phyloP scores from a whole-genome alignment of 1,284 basidiomycete species.

The Coniferiporia weirii region DNA sequence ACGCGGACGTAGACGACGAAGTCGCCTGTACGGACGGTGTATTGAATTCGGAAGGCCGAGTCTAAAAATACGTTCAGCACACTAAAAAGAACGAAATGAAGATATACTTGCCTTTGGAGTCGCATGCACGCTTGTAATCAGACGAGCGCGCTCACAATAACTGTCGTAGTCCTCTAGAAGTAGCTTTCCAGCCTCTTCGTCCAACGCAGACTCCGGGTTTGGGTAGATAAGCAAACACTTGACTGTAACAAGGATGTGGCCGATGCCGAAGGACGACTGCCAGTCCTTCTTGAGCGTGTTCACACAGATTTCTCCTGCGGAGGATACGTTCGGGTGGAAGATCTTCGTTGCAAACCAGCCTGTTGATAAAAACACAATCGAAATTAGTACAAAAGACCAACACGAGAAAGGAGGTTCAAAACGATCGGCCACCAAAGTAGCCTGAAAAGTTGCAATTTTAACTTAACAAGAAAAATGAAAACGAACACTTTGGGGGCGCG shows the following conservation, averaged over 20 bases:
- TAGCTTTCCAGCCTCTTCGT: slow-evolving; percentile 91
- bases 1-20: slow-evolving; percentile 18
- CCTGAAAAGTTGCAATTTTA: neutral
- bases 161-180: slow-evolving; percentile 84
- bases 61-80: slow-evolving; percentile 27
- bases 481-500: slow-evolving; percentile 86
- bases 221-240: slow-evolving; percentile 95
- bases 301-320: slow-evolving; percentile 90
- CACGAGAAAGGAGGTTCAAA: neutral
- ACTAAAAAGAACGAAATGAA: neutral
- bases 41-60: slow-evolving; percentile 65
- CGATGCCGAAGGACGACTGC: slow-evolving; percentile 88
- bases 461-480: neutral
- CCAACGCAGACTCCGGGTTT: slow-evolving; percentile 91
- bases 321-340: slow-evolving; percentile 94
- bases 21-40: slow-evolving; percentile 32
- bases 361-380: slow-evolving; percentile 27
- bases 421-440: neutral
- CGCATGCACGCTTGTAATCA: slow-evolving; percentile 85
- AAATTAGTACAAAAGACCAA: slow-evolving; percentile 4
- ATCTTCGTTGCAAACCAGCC: slow-evolving; percentile 91
- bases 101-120: slow-evolving; percentile 43
- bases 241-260: slow-evolving; percentile 85
- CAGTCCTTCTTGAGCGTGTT: slow-evolving; percentile 97
- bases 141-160: slow-evolving; percentile 74